A percentile compares a stretch with the other conserved stretches of the same genome.
Conservation (phyloP, 192 early-diverging fungal genomes). For the Rhizophlyctis rosea region DNA sequence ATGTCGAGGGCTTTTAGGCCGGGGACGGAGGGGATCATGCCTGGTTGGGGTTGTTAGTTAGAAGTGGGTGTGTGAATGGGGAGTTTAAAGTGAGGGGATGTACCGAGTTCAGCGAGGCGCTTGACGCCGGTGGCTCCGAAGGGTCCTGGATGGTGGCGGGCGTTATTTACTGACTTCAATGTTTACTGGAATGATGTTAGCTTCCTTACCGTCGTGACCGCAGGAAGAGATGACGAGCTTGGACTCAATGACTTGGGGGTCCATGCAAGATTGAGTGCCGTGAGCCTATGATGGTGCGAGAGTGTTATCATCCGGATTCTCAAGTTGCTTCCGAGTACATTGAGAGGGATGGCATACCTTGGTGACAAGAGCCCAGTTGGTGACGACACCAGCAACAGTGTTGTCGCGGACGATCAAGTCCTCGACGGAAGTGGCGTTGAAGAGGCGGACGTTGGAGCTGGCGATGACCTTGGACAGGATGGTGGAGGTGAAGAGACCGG, state of each 20-base stretch:
- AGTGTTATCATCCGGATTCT: conserved; percentile 25
- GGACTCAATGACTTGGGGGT: conserved; percentile 66
- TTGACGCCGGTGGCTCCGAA: conserved; percentile 68
- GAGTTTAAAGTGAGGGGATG: no score
- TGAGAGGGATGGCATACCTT: conserved; percentile 15
- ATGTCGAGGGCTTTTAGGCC: conserved; percentile 70
- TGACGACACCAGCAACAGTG: conserved; percentile 60
- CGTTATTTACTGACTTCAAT: no score
- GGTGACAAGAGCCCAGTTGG: conserved; percentile 74
- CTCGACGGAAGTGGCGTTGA: conserved; percentile 73
- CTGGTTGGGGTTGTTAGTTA: no score
- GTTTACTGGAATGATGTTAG: no score
- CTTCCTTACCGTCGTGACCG: conserved; percentile 52
- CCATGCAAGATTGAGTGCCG: conserved; percentile 63
- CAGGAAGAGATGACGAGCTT: conserved; percentile 63
- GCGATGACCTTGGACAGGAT: conserved; percentile 62
- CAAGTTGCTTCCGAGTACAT: neutral
- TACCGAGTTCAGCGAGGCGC: conserved; percentile 44
- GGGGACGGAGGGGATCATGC: conserved; percentile 52
- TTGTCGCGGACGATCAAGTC: conserved; percentile 61
- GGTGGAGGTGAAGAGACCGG: conserved; percentile 71
- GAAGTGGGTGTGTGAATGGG: no score
- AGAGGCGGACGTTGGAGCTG: conserved; percentile 65
- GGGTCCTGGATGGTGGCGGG: conserved; percentile 51
- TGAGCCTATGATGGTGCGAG: no score